Evolutionary conservation across 202 grass and related monocot species (phyloP).

Genomic region (Zoysia matrella): DNA sequence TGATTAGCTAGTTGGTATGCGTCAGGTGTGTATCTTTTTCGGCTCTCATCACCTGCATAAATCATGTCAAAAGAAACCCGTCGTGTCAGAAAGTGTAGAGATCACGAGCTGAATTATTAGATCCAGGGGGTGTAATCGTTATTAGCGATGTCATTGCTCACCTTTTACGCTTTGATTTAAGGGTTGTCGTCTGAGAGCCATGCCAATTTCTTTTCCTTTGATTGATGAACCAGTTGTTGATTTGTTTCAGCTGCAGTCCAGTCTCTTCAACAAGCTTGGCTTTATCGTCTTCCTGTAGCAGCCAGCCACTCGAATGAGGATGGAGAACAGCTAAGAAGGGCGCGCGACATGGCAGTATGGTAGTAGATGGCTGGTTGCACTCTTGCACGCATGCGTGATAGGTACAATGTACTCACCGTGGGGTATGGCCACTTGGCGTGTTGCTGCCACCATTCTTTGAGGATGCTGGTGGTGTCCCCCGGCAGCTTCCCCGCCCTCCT

Average conservation of each 20-base stretch:
- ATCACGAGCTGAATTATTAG: no score
- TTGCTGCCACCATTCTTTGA: no score
- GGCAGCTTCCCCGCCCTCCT: no score
- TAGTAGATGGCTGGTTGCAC: slow-evolving; percentile 46
- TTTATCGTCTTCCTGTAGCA: slow-evolving; percentile 39
- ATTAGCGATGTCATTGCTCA: slow-evolving; percentile 7
- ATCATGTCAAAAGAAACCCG: neutral
- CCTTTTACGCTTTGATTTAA: slow-evolving; percentile 99
- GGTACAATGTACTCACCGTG: slow-evolving; percentile 38
- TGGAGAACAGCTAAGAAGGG: slow-evolving; percentile 46
- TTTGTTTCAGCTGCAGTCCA: no score
- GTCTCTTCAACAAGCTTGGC: no score
- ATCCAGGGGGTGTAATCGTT: no score
- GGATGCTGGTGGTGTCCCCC: no score
- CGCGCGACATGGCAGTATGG: neutral
- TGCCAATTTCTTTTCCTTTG: slow-evolving; percentile 79
- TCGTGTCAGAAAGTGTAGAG: neutral
- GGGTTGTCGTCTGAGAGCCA: slow-evolving; percentile 86
- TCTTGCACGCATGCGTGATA: slow-evolving; percentile 52
- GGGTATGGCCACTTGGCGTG: no score
- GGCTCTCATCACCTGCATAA: slow-evolving; percentile 44
- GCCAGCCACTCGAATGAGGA: slow-evolving; percentile 16
- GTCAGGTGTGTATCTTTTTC: slow-evolving; percentile 34
- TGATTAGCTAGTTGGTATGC: slow-evolving; percentile 52
- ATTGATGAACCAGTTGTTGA: no score